These are phyloP conservation scores for Didymella lethalis DNA, from an alignment of 2,329 filamentous ascomycete genomes.

Conservation along the genomic window DNA sequence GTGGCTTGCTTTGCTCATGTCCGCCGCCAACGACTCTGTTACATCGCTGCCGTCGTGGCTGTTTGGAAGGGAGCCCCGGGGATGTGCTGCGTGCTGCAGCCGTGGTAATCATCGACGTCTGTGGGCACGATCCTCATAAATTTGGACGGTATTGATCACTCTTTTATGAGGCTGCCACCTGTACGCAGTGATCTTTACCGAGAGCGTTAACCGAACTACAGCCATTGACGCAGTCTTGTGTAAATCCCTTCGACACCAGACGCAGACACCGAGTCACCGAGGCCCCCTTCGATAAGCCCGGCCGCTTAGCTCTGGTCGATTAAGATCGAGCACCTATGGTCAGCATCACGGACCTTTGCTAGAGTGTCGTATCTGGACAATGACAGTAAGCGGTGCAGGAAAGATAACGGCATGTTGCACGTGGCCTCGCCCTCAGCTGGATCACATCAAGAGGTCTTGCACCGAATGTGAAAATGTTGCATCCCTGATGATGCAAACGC, in stretches of 20 bases:
- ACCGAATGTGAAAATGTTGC: too few relatives aligned
- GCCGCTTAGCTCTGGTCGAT: not conserved
- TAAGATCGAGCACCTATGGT: not conserved
- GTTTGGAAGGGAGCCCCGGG: not conserved
- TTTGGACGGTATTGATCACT: not conserved
- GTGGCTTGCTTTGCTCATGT: constrained; percentile 12
- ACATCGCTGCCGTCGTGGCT: not conserved
- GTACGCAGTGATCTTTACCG: not conserved
- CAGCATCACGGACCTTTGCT: not conserved
- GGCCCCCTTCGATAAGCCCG: not conserved
- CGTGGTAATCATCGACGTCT: not conserved
- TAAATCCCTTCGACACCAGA: not conserved
- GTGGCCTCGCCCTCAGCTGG: not conserved
- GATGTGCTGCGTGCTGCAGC: not conserved
- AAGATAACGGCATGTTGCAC: not conserved
- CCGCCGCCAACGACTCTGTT: constrained; percentile 2
- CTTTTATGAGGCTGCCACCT: not conserved
- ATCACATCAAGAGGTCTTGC: not conserved
- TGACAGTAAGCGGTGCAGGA: not conserved
- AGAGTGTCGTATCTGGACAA: not conserved
- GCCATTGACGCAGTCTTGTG: constrained; percentile 3
- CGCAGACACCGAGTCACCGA: not conserved
- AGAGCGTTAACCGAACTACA: not conserved
- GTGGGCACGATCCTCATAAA: not conserved
- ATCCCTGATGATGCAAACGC: not conserved